Evolutionary conservation across 371 early-diverging fungal species (phyloP), one percentile per base, ranked within the genome.

Genomic region (Mucor indicus): DNA sequence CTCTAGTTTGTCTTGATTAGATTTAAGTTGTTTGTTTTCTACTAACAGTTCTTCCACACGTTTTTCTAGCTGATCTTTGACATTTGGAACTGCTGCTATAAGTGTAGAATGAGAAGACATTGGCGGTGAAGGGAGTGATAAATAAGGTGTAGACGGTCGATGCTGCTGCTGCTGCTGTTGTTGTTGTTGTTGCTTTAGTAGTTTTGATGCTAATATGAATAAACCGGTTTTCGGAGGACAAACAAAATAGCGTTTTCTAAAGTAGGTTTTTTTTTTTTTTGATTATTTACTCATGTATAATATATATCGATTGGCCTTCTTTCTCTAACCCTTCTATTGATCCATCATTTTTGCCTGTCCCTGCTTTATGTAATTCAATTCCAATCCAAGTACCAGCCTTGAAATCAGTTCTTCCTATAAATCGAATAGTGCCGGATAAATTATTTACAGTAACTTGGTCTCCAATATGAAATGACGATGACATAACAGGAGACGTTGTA

Each of bases 381-480:
- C 90, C 90, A 19, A 84, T 89, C 90, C 90, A 90, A 4, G 75
- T 65, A n/a, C 90, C 90, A 30, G 73, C 64, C 52, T 86, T 87
- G 45, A 81, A 80, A 27, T 84, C 65, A 15, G 83, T 81, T 7
- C 80, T 70, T 8, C 90, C 90, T 25, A 87, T 38, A 55, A 69
- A 90, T 38, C 83, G 74, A 22, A 90, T 62, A 12, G 67, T 77
- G 21, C 91, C 90, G 39, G 36, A 11, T 7, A 29, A 20, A 20
- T 41, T 44, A 15, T 50, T 53, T 20, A 47, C 33, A 37, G 50
- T 32, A 0, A 60, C 60, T 46, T 22, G 29, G 19, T 60, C 55
- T 24, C 60, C 60, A 9, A 50, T 37, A n/a, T n/a, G n/a, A n/a
- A n/a, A 29, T 29, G 33, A 40, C 48, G 11, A n/a, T 2, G 23